Base-by-base conservation (phyloP, 345 rosid genomes). In the Salix brachista region DNA sequence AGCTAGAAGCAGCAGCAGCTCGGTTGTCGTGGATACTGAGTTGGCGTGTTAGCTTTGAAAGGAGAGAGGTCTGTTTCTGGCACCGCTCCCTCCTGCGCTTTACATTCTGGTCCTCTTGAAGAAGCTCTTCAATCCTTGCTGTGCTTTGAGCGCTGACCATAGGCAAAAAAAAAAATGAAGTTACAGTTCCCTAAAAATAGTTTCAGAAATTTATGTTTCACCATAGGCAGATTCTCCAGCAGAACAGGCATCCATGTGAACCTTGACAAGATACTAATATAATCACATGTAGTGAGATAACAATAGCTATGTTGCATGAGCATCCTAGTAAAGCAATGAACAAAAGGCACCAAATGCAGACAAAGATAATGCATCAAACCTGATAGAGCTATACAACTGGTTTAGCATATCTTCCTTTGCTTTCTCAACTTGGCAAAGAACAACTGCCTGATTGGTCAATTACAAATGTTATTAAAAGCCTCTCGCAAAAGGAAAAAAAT, bases 391-490 rank as follows among this genome's bases (percentile, higher is more conserved):
- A 82, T 96, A 92, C 54, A 96, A 80, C 81, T 94, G 97, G 82
- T 91, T 96, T 67, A 96, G 89, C 99, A 96, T 96, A 78, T 96
- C 97, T 84, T 96, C 99, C 85, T 90, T 94, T 21, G 98, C 87
- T 83, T 96, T 96, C 85, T 96, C 99, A 39, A 96, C 99, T 88
- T 91, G 97, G 84, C 99, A 96, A 74, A 96, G 98, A 85, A 96
- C 97, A 60, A 96, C 89, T 11, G 98, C 98, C 99, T 96, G 95
- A 82, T 79, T 75, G 73, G 71, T 62, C 78, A 75, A 1, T 58
- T 58, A 58, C 37, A 72, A 78, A 72, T 61, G 75, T 3, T 56
- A 66, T 66, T 70, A 81, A 48, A 34, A 70, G 25, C 73, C 48
- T 28, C 71, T 19, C 60, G 75, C 56, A 13, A 36, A 5, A 12